Evolutionary conservation across 176 grass and related monocot genomes (phyloP), one percentile per base, ranked within the genome.

Genomic region (Zoysia japonica): DNA sequence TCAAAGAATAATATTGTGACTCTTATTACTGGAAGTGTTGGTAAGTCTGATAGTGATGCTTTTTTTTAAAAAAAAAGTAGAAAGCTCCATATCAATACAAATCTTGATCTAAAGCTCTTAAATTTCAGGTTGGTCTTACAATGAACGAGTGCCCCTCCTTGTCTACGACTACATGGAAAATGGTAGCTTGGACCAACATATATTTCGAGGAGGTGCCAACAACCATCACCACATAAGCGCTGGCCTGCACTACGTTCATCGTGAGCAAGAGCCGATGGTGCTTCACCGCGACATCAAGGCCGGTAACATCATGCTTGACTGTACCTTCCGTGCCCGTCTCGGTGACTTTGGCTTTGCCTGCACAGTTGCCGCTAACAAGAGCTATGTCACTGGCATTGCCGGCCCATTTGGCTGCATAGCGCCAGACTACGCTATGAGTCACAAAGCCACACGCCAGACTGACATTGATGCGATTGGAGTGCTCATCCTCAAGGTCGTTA

Each of bases 281-380:
- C 45, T 71, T 4, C 67, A 69, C 45, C 67, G 67, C 9, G 28
- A 28, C 28, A 28, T 28, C 28, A 28, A 28, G 28, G 28, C 28
- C 28, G 28, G 28, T 28, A 28, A 74, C 8, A 16, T 74, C 71
- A 67, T 67, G 65, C 65, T 67, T 1, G 65, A 67, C 65, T 17
- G 38, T 6, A 35, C 9, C n/a, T 61, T 75, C 17, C 17, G 42
- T 2, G 73, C 10, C 42, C 42, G 55, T 11, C 55, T 75, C 2
- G 73, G 73, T 5, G 55, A 75, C 73, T 75, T 75, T 2, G 73
- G 73, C 2, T 11, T 75, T 5, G 73, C 73, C 11, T 15, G 42
- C 41, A 47, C 11, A 1, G 71, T 74, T 0, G 50, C 51, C 9
- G 3, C 5, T 1, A 51, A 42, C 50, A 53, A 7, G 47, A 71